A percentile compares a stretch with the other conserved stretches of the same genome.
Evolutionary conservation across 73 alveolate species (phyloP).

Genomic region (Paramecium caudatum): DNA sequence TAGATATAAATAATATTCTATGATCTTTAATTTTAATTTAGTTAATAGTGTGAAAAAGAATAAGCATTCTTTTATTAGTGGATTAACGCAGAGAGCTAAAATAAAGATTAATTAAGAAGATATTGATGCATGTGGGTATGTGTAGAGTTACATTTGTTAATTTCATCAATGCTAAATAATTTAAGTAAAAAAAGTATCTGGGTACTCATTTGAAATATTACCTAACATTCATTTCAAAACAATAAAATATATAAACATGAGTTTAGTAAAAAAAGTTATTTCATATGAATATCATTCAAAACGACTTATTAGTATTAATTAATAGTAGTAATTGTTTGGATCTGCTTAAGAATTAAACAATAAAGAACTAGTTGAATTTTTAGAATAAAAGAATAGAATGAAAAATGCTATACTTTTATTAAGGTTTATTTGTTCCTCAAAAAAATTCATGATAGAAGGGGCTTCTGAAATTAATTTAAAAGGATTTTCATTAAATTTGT

Average conservation of each 20-base stretch:
- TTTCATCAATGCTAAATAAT: background rate
- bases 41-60: background rate
- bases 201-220: conserved; percentile 37
- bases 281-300: conserved; percentile 30
- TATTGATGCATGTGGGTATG: conserved; percentile 16
- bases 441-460: conserved; percentile 43
- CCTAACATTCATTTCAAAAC: conserved; percentile 6
- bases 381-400: background rate
- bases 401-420: background rate
- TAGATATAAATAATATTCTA: background rate
- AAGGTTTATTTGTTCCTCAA: conserved; percentile 1
- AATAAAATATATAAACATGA: conserved; percentile 15
- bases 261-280: background rate
- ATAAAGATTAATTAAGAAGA: background rate
- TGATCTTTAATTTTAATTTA: background rate
- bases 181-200: conserved; percentile 12
- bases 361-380: background rate
- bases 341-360: background rate
- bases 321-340: background rate
- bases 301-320: background rate
- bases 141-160: conserved; percentile 20
- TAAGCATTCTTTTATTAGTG: background rate
- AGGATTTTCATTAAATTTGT: background rate
- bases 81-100: conserved; percentile 56
- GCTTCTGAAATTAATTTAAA: background rate